A percentile compares a stretch with the other conserved stretches of the same genome.
These are phyloP conservation scores for Pugionium cornutum DNA, from an alignment of 345 rosid species.

Conservation along the genomic window DNA sequence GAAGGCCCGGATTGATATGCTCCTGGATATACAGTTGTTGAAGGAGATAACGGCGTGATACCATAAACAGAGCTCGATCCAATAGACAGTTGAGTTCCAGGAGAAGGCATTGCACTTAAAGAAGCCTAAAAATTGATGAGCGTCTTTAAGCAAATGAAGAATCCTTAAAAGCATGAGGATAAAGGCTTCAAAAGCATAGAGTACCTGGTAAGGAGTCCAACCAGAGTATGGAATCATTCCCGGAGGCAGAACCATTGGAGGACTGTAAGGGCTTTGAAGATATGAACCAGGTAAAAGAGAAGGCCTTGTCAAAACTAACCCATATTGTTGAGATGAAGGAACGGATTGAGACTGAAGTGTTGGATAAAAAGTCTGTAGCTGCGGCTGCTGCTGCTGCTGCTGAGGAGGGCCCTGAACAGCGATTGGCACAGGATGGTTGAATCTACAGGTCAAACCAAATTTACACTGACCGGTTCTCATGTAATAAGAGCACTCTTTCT, in stretches of 20 bases:
- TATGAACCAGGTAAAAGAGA: slow-evolving; percentile 68
- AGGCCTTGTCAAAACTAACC: slow-evolving; percentile 76
- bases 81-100: slow-evolving; percentile 60
- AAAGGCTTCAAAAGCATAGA: not conserved
- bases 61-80: slow-evolving; percentile 68
- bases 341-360: slow-evolving; percentile 62
- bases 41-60: slow-evolving; percentile 62
- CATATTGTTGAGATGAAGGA: slow-evolving; percentile 75
- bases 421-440: slow-evolving; percentile 80
- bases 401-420: slow-evolving; percentile 49
- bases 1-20: slow-evolving; percentile 53
- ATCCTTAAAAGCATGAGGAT: not conserved
- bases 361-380: slow-evolving; percentile 47
- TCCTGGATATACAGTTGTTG: slow-evolving; percentile 64
- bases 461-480: slow-evolving; percentile 91
- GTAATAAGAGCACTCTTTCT: slow-evolving; percentile 91
- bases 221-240: slow-evolving; percentile 67
- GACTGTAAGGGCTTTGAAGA: slow-evolving; percentile 69
- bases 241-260: slow-evolving; percentile 63
- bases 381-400: slow-evolving; percentile 34
- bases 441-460: slow-evolving; percentile 86
- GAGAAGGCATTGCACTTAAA: slow-evolving; percentile 61
- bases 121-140: slow-evolving; percentile 46
- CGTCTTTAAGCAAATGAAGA: not conserved
- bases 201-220: slow-evolving; percentile 81